Evolutionary conservation across 495 filamentous ascomycete species (phyloP), one percentile per base, ranked within the genome.

Genomic region (Aspergillus carlsbadensis): DNA sequence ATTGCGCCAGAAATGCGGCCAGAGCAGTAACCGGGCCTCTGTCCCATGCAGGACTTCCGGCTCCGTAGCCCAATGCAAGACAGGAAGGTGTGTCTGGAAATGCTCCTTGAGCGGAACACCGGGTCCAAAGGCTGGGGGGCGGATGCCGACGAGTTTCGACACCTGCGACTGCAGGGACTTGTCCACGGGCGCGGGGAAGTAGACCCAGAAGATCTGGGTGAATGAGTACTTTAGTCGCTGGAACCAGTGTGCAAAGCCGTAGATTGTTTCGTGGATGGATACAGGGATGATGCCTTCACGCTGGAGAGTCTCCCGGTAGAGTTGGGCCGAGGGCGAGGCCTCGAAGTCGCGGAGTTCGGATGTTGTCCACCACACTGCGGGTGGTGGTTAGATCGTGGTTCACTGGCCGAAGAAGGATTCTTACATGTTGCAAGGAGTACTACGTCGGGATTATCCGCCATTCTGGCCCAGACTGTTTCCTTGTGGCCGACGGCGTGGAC

Each of bases 341-440:
- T 17, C 39, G 57, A 59, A 59, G 34, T 29, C 43, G 29, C 35
- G 39, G n/a, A 33, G 20, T 15, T 54, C 50, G 11, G 22, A 53
- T 20, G 51, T 17, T 48, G 31, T 54, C 34, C 39, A n/a, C 57
- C 34, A 54, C 49, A 31, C 57, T 59, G 37, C 1, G 26, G 29
- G 37, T 35, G 40, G 6, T n/a, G 17, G 26, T 59, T 54, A 54
- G 42, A 21, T 14, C 8, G 40, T n/a, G 15, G 18, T n/a, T 39
- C 24, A 52, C 14, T 7, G n/a, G 18, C 2, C 33, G 44, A 39
- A 44, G 21, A 20, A 22, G 5, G 1, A 11, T 51, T 24, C 20
- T 37, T 37, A 46, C 56, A 45, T 55, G 57, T 54, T 54, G 42
- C 43, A 34, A 59, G 44, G 21, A 59, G 18, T 48, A 59, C 47